Base-by-base conservation (phyloP, 2,329 filamentous ascomycete species). In the Diaporthe humulicola region DNA sequence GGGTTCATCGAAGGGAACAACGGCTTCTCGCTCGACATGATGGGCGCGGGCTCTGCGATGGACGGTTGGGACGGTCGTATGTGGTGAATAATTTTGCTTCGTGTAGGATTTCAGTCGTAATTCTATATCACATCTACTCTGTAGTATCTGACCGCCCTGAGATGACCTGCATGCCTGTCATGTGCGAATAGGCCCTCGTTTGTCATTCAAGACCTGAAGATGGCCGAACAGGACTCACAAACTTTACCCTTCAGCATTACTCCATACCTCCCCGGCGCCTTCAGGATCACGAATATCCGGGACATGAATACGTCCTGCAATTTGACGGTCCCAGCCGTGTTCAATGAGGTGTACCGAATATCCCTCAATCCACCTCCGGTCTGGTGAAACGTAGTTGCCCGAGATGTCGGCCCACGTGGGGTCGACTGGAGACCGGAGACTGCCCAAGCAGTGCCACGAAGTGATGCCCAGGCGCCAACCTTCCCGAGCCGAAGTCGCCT, bases 21-120 rank as follows among this genome's bases (percentile, higher is more conserved):
- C 4, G 57, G 70, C 9, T 72, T 72, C 19, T 54, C 45, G 1
- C 40, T 72, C 1, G 57, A 42, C 10, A 72, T 72, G 70, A 72
- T 72, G 70, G 70, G 70, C 8, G 70, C 70, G 8, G 70, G 57
- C 1, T 54, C 57, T 14, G 70, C 70, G 2, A 64, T 72, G 48
- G 57, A 72, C 36, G 70, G 70, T 2, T 72, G 70, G 70, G 70
- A 72, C 22, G 57, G 70, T 14, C 45, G 57, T 1, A 54, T 74
- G 54, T 76, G 57, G 73, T 61, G n/a, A 28, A n/a, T 2, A 33
- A 33, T 22, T 2, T 17, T 17, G 1, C 28, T 57, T 57, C 8
- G 9, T n/a, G 12, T n/a, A n/a, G 8, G 3, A 12, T 3, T 10
- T 1, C 30, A 22, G 17, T 8, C n/a, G 5, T 8, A n/a, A 9